Percentiles rank a stretch among this genome's conserved stretches.
These are phyloP conservation scores for Cladophialophora exuberans DNA, from an alignment of 2,329 filamentous ascomycete genomes.

Conservation along the genomic window DNA sequence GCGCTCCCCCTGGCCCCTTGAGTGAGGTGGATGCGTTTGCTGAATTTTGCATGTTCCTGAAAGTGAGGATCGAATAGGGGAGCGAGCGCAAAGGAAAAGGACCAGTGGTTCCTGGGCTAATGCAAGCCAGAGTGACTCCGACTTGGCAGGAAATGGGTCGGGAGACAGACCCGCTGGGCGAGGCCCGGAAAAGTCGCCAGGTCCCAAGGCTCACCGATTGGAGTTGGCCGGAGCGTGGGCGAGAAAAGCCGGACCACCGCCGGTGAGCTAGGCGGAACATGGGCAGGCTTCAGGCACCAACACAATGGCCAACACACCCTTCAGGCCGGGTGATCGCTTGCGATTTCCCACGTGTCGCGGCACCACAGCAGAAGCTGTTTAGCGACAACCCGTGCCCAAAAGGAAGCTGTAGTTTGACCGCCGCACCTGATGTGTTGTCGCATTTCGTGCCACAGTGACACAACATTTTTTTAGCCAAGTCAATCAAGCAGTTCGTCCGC, in stretches of 20 bases:
- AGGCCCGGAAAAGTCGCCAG: slow-evolving; percentile 17
- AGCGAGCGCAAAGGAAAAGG: slow-evolving; percentile 30
- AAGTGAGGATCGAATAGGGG: slow-evolving; percentile 25
- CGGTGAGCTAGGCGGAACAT: slow-evolving; percentile 27
- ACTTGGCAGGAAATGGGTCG: slow-evolving; percentile 18
- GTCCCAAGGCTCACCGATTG: slow-evolving; percentile 30
- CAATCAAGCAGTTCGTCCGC: neutral
- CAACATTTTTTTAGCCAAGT: neutral
- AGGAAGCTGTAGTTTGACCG: neutral
- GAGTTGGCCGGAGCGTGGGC: slow-evolving; percentile 15
- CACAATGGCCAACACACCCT: slow-evolving; percentile 24
- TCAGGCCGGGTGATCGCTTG: slow-evolving; percentile 22
- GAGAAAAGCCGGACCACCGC: slow-evolving; percentile 24
- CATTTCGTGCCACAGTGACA: slow-evolving; percentile 4
- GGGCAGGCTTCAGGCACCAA: slow-evolving; percentile 31
- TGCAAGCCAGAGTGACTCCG: slow-evolving; percentile 23
- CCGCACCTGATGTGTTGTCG: slow-evolving; percentile 3
- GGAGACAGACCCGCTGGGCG: slow-evolving; percentile 8
- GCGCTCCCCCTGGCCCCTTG: slow-evolving; percentile 8
- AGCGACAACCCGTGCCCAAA: slow-evolving; percentile 1
- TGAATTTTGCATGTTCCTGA: slow-evolving; percentile 14
- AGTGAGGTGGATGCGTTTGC: slow-evolving; percentile 16
- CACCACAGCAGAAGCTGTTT: slow-evolving; percentile 4
- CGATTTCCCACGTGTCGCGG: slow-evolving; percentile 27
- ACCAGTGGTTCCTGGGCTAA: slow-evolving; percentile 23